phyloP scores from a whole-genome alignment of 441 rosid genomes.

The Mallotus japonicus region DNA sequence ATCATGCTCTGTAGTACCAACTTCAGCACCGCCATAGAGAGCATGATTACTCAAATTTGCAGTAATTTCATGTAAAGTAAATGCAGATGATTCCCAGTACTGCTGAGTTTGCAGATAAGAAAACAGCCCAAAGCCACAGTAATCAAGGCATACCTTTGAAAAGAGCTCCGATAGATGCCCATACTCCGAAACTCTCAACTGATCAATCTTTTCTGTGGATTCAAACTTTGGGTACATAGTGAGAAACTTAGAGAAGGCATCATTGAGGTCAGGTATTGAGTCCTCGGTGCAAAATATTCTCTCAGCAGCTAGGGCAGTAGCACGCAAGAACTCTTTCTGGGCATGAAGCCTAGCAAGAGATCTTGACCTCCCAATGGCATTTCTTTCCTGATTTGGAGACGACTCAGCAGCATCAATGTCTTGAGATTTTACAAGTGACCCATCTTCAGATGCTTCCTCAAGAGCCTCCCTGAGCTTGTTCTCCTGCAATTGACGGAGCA shows the following conservation, averaged over 20 bases:
- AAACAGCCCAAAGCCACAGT: conserved; percentile 95
- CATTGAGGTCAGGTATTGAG: conserved; percentile 56
- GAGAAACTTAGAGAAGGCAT: conserved; percentile 74
- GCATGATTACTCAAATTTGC: conserved; percentile 97
- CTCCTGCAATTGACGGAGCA: conserved; percentile 65
- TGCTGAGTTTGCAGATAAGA: conserved; percentile 83
- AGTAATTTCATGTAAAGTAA: conserved; percentile 93
- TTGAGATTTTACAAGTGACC: conserved; percentile 80
- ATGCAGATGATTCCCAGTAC: conserved; percentile 92
- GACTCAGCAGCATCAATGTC: conserved; percentile 56
- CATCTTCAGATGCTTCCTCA: conserved; percentile 94
- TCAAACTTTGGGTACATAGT: conserved; percentile 82
- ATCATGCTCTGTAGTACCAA: conserved; percentile 84
- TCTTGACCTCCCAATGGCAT: conserved; percentile 68
- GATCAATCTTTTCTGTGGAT: conserved; percentile 73
- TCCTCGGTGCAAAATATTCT: conserved; percentile 65
- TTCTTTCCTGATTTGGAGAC: conserved; percentile 48
- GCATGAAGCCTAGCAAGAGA: conserved; percentile 95
- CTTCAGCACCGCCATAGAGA: conserved; percentile 90
- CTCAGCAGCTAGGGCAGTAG: conserved; percentile 83
- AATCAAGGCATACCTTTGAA: conserved; percentile 98
- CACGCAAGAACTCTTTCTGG: conserved; percentile 85
- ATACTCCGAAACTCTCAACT: conserved; percentile 77
- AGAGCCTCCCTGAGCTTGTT: conserved; percentile 84
- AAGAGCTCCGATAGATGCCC: conserved; percentile 52